Evolutionary conservation across 352 stramenopile species (phyloP), one percentile per base, ranked within the genome.

Genomic region (Phytophthora pseudosyringae): DNA sequence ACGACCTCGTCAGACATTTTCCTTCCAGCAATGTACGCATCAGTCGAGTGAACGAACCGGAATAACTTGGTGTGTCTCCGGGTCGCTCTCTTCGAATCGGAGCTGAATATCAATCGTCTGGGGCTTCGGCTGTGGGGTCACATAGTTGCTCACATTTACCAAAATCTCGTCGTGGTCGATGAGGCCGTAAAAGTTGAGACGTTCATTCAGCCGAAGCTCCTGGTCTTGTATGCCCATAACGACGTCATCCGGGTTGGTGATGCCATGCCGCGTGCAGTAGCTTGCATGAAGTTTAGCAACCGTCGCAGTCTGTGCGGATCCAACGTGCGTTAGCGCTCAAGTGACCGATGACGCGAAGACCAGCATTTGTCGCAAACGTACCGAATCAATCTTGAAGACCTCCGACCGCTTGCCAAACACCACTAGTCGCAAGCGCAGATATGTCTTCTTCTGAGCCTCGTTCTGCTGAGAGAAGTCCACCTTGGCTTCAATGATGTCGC

Each of bases 401-500:
- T 90, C 84, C 0, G 82, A 75, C 11, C 76, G 75, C 51, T 69
- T 76, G 28, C 79, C 77, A 38, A 85, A 76, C 16, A 88, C 69
- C 3, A 90, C 55, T 5, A 93, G 66, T 2, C 73, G 69, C 29
- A 93, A 48, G 4, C 82, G 81, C 25, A 93, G 31, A 49, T 86
- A 85, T 0, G 49, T 73, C 46, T 89, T 90, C 49, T 85, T 84
- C n/a, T 76, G 61, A 4, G 66, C 48, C 32, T 75, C 58, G 28
- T 50, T 71, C 33, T 87, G 78, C 59, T 83, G 62, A 0, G 80
- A 77, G 35, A 91, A 93, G 46, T 93, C 80, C 32, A 91, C 84
- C 33, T 89, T 90, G 13, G 84, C 81, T 50, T 93, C 84, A 35
- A 93, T 84, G 9, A 93, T 43, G 45, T 93, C 80, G 26, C 75